Conservation (phyloP, 345 rosid genomes). For the Nephelium lappaceum region DNA sequence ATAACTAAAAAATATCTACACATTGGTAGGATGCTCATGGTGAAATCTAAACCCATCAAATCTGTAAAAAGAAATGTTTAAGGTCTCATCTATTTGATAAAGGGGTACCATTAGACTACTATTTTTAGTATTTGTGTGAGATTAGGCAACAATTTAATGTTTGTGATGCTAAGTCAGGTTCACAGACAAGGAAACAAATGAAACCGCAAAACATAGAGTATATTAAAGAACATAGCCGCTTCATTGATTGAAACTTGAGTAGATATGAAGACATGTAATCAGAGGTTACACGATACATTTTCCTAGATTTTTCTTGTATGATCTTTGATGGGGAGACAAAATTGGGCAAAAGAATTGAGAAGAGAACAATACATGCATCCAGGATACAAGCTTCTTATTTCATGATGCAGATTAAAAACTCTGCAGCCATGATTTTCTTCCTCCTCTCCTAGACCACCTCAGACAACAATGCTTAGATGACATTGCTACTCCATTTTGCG, state of each 20-base stretch:
- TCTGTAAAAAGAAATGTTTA: too few relatives aligned
- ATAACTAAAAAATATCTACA: too few relatives aligned
- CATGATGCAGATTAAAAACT: slow-evolving; percentile 31
- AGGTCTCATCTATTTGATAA: too few relatives aligned
- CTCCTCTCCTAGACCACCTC: neutral
- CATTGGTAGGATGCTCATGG: too few relatives aligned
- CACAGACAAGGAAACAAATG: neutral
- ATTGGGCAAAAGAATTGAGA: neutral
- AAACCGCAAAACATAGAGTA: neutral
- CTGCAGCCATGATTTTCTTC: slow-evolving; percentile 1
- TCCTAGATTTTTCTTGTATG: neutral
- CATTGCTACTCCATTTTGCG: neutral
- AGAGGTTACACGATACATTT: neutral
- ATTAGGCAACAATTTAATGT: neutral
- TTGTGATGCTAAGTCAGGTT: neutral
- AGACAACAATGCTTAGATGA: neutral
- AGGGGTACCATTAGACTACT: too few relatives aligned
- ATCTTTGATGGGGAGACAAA: neutral
- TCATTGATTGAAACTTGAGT: neutral
- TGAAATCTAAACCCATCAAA: too few relatives aligned
- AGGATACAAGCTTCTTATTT: neutral
- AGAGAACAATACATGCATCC: neutral
- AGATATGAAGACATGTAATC: neutral
- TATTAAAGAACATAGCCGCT: neutral
- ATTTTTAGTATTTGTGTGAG: neutral